These are phyloP conservation scores for Leucaena leucocephala DNA, from an alignment of 306 rosid genomes.

Conservation along the genomic window DNA sequence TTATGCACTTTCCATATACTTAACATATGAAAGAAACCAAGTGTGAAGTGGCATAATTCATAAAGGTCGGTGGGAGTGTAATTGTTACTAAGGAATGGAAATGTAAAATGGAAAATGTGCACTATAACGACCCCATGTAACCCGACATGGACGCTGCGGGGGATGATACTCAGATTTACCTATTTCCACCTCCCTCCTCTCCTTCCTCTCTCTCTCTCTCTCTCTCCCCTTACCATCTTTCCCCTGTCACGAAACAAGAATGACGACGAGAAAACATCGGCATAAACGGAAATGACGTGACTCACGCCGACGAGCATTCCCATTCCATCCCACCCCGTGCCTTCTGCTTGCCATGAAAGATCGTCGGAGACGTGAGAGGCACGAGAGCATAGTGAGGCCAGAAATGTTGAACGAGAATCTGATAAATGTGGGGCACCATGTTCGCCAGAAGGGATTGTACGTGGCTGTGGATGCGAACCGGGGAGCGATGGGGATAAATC, in stretches of 20 bases:
- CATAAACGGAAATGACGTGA: no score
- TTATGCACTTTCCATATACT: no score
- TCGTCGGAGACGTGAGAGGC: conserved; percentile 68
- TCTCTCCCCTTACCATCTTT: no score
- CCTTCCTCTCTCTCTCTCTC: background rate
- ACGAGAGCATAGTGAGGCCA: conserved; percentile 79
- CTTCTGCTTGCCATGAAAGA: conserved; percentile 47
- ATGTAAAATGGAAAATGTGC: background rate
- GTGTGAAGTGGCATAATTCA: no score
- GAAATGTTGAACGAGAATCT: conserved; percentile 64
- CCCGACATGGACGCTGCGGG: conserved; percentile 34
- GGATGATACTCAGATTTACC: background rate
- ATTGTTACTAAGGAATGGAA: background rate
- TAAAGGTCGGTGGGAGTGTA: no score
- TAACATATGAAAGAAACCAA: no score
- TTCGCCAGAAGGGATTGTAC: conserved; percentile 54
- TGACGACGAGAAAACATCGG: no score
- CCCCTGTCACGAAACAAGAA: no score
- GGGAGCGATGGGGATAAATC: conserved; percentile 62
- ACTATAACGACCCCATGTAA: conserved; percentile 33
- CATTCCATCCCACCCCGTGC: no score
- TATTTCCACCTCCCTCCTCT: background rate
- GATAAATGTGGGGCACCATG: conserved; percentile 87
- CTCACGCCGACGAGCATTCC: no score
- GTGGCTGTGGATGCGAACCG: conserved; percentile 43